Evolutionary conservation across 495 filamentous ascomycete species (phyloP).

Genomic region (Aspergillus sclerotiicarbonarius): DNA sequence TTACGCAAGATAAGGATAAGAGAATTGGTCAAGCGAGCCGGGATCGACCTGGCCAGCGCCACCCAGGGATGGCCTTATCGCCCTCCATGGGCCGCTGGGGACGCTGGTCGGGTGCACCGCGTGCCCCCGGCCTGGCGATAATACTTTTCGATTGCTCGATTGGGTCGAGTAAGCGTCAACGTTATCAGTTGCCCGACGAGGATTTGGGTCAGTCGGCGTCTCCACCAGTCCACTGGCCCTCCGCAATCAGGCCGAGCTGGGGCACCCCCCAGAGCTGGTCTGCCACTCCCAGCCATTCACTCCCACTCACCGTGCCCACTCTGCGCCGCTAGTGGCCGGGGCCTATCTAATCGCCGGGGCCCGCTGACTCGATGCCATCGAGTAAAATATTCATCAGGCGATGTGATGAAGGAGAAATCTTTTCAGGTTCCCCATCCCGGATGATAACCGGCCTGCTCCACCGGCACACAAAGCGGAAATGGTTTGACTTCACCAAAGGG

Average conservation of each 20-base stretch:
- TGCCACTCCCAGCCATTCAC: neutral
- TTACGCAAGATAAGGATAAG: conserved; percentile 16
- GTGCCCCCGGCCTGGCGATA: neutral
- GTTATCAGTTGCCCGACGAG: conserved; percentile 18
- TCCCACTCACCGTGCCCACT: no score
- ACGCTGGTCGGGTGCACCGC: neutral
- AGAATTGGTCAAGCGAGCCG: conserved; percentile 14
- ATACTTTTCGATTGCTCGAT: conserved; percentile 27
- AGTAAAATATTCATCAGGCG: conserved; percentile 36
- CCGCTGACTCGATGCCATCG: conserved; percentile 44
- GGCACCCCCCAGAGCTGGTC: conserved; percentile 11
- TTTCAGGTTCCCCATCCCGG: neutral
- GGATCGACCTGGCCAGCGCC: conserved; percentile 11
- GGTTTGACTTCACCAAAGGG: no score
- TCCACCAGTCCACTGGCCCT: conserved; percentile 14
- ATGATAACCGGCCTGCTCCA: no score
- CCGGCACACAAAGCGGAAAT: no score
- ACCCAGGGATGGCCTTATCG: conserved; percentile 16
- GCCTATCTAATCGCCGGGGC: conserved; percentile 25
- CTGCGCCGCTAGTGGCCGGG: conserved; percentile 1
- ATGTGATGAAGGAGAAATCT: no score
- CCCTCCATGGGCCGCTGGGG: conserved; percentile 13
- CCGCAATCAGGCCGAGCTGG: conserved; percentile 7
- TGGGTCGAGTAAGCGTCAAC: conserved; percentile 24
- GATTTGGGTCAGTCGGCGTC: conserved; percentile 11